Evolutionary conservation across 257 asterid genomes (phyloP).

Genomic region (Solanum chiquidenum): DNA sequence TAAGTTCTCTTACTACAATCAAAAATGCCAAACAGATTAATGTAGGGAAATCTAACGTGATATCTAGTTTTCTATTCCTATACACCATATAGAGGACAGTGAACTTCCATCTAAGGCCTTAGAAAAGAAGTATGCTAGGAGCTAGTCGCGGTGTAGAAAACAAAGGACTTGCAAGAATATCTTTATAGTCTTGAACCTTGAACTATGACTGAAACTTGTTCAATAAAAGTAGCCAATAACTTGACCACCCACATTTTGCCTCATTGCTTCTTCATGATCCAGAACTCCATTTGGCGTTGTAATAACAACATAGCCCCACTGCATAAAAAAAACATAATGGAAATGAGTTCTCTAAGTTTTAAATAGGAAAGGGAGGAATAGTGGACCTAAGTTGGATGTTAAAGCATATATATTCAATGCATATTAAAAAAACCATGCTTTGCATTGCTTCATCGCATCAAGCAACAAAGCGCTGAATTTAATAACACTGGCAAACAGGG

Average conservation of each 20-base stretch:
- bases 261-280: conserved; percentile 89
- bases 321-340: conserved; percentile 2
- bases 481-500: not conserved
- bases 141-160: not conserved
- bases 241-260: conserved; percentile 84
- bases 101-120: not conserved
- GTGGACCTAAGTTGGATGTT: not conserved
- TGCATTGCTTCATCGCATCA: not conserved
- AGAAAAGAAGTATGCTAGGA: not conserved
- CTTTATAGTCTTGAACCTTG: not conserved
- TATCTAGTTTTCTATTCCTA: not conserved
- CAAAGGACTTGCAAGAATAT: not conserved
- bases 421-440: not conserved
- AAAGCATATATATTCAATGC: not conserved
- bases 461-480: not conserved
- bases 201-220: not conserved
- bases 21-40: not conserved
- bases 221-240: conserved; percentile 85
- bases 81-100: not conserved
- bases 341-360: not conserved
- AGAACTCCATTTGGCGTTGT: conserved; percentile 45
- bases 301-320: conserved; percentile 66
- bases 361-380: not conserved
- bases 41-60: not conserved
- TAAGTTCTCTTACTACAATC: not conserved